Conservation (phyloP, 352 stramenopile species). For the Globisporangium okanoganense region DNA sequence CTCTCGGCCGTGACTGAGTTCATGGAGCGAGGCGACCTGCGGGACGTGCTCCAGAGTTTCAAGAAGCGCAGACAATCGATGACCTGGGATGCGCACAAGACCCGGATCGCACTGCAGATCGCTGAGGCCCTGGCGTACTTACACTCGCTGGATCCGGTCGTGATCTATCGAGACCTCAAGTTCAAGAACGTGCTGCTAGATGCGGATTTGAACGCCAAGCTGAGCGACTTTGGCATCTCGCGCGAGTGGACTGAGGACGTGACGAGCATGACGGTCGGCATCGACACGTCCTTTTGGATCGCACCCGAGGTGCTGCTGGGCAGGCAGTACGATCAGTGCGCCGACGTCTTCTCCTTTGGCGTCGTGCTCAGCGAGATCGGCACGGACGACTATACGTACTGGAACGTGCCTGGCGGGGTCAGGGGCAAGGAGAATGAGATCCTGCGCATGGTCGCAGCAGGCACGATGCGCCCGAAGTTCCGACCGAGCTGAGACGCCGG, state of each 20-base stretch:
- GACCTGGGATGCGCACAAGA: slow-evolving; percentile 53
- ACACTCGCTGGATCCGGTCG: slow-evolving; percentile 37
- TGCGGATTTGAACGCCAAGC: slow-evolving; percentile 56
- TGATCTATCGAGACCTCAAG: slow-evolving; percentile 25
- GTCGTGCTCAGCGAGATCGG: slow-evolving; percentile 55
- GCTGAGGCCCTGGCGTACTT: slow-evolving; percentile 58
- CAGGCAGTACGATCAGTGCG: slow-evolving; percentile 48
- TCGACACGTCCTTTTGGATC: slow-evolving; percentile 74
- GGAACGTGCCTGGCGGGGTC: slow-evolving; percentile 18
- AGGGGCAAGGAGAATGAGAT: too few species aligned
- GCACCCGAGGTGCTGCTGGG: slow-evolving; percentile 58
- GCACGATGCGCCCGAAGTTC: not conserved
- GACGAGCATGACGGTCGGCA: slow-evolving; percentile 64
- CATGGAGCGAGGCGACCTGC: slow-evolving; percentile 69
- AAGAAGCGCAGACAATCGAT: slow-evolving; percentile 35
- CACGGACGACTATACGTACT: slow-evolving; percentile 61
- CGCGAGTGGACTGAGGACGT: slow-evolving; percentile 42
- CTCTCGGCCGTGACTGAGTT: slow-evolving; percentile 62
- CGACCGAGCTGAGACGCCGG: not conserved
- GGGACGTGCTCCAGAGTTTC: slow-evolving; percentile 49
- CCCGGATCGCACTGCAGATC: slow-evolving; percentile 49
- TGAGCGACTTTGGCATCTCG: slow-evolving; percentile 76
- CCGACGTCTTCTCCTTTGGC: slow-evolving; percentile 56
- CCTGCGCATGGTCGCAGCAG: not conserved
- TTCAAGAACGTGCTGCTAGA: slow-evolving; percentile 30